Evolutionary conservation across 345 rosid species (phyloP).

Genomic region (Brassica cretica): DNA sequence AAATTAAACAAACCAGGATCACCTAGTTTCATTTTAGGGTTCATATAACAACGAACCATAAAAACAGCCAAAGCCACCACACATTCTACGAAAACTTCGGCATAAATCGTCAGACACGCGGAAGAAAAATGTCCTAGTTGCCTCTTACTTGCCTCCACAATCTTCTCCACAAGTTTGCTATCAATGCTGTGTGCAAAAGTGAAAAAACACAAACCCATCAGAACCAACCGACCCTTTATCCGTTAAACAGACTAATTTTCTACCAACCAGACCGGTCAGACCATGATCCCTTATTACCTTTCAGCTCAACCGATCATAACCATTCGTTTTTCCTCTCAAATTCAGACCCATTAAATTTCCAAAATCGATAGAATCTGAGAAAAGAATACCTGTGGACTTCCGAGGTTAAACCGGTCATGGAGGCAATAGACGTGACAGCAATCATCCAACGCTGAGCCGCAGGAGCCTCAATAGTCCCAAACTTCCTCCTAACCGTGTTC

Average conservation of each 20-base stretch:
- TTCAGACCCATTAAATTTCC: too few species aligned
- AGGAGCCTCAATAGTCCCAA: neutral
- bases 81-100: neutral
- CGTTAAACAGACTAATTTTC: too few species aligned
- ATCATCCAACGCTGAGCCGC: neutral
- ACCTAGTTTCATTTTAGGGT: neutral
- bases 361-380: too few species aligned
- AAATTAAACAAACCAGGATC: neutral
- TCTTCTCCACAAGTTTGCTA: conserved; percentile 3
- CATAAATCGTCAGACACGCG: neutral
- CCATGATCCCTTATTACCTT: too few species aligned
- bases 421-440: neutral
- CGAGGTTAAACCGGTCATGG: neutral
- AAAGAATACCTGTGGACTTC: neutral
- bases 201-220: neutral
- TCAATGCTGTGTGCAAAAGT: neutral
- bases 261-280: too few species aligned
- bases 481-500: neutral
- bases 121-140: neutral
- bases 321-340: too few species aligned
- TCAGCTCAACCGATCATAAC: too few species aligned
- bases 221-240: neutral
- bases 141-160: neutral
- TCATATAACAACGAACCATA: neutral
- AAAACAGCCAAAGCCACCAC: neutral